Conservation (phyloP, 1,284 basidiomycete genomes). For the Chiua sp. region DNA sequence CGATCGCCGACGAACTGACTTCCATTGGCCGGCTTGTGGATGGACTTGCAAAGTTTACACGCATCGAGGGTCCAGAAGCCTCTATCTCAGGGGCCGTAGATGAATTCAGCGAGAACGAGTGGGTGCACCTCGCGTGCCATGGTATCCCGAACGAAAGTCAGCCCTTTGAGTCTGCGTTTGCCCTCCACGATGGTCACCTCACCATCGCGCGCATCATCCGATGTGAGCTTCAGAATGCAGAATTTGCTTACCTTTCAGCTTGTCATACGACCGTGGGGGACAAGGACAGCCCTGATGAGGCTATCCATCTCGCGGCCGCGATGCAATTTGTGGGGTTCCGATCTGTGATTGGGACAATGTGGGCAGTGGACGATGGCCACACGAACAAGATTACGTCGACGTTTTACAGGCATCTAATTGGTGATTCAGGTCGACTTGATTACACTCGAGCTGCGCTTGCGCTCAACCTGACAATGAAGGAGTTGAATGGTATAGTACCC, state of each 20-base stretch:
- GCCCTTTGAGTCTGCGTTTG: not conserved
- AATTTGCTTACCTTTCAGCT: not conserved
- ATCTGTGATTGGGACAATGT: not conserved
- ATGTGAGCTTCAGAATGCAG: not conserved
- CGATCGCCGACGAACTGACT: not conserved
- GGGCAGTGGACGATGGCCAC: not conserved
- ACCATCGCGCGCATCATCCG: not conserved
- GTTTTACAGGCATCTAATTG: not conserved
- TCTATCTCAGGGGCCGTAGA: slow-evolving; percentile 1
- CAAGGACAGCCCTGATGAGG: not conserved
- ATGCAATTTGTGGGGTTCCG: not conserved
- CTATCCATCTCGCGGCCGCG: not conserved
- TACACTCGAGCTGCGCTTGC: not conserved
- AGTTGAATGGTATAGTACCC: not conserved
- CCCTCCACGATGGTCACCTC: not conserved
- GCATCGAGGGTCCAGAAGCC: not conserved
- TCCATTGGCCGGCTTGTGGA: not conserved
- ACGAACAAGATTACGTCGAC: not conserved
- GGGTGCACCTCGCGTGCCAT: slow-evolving; percentile 28
- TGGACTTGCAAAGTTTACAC: not conserved
- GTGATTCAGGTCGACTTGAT: not conserved
- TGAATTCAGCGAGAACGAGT: slow-evolving; percentile 11
- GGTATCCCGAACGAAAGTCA: slow-evolving; percentile 4
- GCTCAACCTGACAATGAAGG: not conserved
- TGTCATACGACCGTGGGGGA: not conserved